Base-by-base conservation (phyloP, 108 stramenopile species). In the Cyclotella baltica region DNA sequence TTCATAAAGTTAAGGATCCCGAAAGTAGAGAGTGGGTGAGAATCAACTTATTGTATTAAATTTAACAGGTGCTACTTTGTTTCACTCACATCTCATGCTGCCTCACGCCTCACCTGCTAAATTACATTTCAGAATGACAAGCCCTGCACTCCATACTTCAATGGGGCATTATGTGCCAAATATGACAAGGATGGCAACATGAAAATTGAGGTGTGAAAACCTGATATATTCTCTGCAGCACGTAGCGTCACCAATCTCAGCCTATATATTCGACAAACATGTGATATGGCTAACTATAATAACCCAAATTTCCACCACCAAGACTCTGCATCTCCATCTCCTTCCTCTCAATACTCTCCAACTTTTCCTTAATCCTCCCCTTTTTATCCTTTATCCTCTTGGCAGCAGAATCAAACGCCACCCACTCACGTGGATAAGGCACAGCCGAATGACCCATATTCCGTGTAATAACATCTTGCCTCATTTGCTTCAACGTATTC, bases 381-480 rank as follows among this genome's bases (percentile, higher is more conserved):
- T 94, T 92, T 20, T 76, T 77, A 46, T 91, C 81, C 22, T 77
- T 76, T 36, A 90, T 62, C 47, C 67, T 67, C 33, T 52, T 79
- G 27, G 88, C 93, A n/a, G 88, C 71, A 35, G 73, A 65, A 80
- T 94, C 91, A 73, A 89, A 87, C 37, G 90, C 70, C 33, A 66
- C 69, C 90, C 90, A 92, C 10, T 80, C 38, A 23, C 53, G 52
- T 25, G 93, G 93, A 77, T 91, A 94, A 0, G 93, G 91, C 8
- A 85, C 53, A 33, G 64, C 35, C 23, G 90, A 88, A 78, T 95
- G 94, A 11, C 94, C 94, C 94, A 95, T 90, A 20, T 70, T 71
- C 40, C 90, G 59, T 15, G 84, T 90, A 31, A 90, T 90, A 18
- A 67, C 62, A 70, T 88, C 92, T 67, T 92, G 92, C 57, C 81